Evolutionary conservation across 306 rosid species (phyloP).

Genomic region (Corylus americana): DNA sequence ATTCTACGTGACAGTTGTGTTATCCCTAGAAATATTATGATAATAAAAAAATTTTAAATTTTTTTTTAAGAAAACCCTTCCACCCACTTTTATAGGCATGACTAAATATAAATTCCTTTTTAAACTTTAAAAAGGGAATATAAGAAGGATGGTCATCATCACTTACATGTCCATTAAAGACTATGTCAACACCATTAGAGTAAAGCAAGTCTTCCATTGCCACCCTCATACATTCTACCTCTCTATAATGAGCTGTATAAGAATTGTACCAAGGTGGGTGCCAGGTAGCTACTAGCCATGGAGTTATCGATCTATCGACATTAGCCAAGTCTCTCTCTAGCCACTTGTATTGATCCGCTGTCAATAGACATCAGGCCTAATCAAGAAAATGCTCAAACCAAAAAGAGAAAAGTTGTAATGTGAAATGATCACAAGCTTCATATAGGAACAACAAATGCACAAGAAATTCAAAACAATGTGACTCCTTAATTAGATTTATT

Average conservation of each 20-base stretch:
- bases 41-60: neutral
- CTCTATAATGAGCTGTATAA: constrained; percentile 71
- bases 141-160: constrained; percentile 12
- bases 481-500: neutral
- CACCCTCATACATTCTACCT: constrained; percentile 84
- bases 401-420: neutral
- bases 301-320: constrained; percentile 69
- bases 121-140: constrained; percentile 5
- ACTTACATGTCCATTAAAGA: constrained; percentile 87
- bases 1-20: neutral
- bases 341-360: constrained; percentile 80
- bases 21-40: neutral
- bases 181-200: constrained; percentile 70
- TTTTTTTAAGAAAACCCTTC: neutral
- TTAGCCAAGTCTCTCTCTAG: constrained; percentile 72
- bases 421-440: neutral
- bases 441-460: neutral
- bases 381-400: neutral
- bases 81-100: neutral
- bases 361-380: neutral
- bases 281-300: constrained; percentile 87
- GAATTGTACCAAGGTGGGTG: constrained; percentile 90
- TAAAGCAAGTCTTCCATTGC: constrained; percentile 71
- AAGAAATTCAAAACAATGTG: neutral
- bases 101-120: neutral